Conservation (phyloP, 169 alveolate species). For the Plasmodium berghei region DNA sequence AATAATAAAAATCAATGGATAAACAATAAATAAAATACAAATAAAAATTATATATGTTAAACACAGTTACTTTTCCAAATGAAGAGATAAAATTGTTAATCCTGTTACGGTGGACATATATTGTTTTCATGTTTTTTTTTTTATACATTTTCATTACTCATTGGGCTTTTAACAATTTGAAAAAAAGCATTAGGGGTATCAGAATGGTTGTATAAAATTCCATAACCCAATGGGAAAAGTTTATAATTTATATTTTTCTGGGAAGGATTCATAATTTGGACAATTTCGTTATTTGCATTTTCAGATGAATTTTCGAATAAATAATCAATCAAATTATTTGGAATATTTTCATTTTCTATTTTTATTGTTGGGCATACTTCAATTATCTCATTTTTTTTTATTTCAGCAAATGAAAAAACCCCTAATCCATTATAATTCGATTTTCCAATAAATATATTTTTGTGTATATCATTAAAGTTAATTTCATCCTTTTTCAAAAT, state of each 20-base stretch:
- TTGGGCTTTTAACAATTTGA: slow-evolving; percentile 14
- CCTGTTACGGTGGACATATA: too few relatives aligned
- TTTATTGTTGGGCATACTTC: slow-evolving; percentile 58
- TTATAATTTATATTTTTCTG: slow-evolving; percentile 21
- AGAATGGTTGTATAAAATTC: slow-evolving; percentile 66
- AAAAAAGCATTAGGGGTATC: slow-evolving; percentile 59
- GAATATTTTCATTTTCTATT: slow-evolving; percentile 52
- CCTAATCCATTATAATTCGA: slow-evolving; percentile 39
- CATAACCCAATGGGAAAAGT: slow-evolving; percentile 62
- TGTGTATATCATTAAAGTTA: slow-evolving; percentile 33
- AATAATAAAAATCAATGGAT: background rate
- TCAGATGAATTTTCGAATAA: slow-evolving; percentile 36
- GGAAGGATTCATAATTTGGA: slow-evolving; percentile 9
- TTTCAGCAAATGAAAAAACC: slow-evolving; percentile 15
- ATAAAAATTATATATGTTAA: background rate
- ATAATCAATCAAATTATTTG: slow-evolving; percentile 29
- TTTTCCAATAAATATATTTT: slow-evolving; percentile 35
- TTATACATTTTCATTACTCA: slow-evolving; percentile 7
- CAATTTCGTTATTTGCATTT: slow-evolving; percentile 20
- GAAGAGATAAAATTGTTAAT: too few relatives aligned
- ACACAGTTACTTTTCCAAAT: too few relatives aligned
- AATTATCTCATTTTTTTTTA: slow-evolving; percentile 55
- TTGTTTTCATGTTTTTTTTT: too few relatives aligned
- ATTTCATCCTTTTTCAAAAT: slow-evolving; percentile 34
- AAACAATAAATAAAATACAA: background rate